Conservation (phyloP, 2,329 filamentous ascomycete species). For the Sporothrix euskadiensis region DNA sequence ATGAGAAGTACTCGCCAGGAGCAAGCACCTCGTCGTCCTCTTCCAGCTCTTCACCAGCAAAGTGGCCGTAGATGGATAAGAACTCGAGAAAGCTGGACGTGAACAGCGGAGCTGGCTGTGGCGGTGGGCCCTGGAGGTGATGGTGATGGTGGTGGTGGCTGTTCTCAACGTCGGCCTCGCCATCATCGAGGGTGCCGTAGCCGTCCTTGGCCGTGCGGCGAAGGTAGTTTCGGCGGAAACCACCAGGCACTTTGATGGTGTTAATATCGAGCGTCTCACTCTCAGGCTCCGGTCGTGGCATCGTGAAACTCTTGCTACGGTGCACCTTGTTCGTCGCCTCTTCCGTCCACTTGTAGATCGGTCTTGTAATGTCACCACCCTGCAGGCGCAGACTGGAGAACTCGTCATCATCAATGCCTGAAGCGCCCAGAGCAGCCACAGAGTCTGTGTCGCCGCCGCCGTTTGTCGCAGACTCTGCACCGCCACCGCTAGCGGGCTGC, state of each 20-base stretch:
- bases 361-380: slow-evolving; percentile 89
- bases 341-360: slow-evolving; percentile 96
- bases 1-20: slow-evolving; percentile 89
- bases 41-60: slow-evolving; percentile 93
- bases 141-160: slow-evolving; percentile 8
- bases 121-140: slow-evolving; percentile 27
- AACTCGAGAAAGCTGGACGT: slow-evolving; percentile 97
- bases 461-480: slow-evolving; percentile 39
- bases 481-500: slow-evolving; percentile 45
- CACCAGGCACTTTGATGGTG: slow-evolving; percentile 88
- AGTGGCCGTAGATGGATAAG: slow-evolving; percentile 91
- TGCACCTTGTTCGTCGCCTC: slow-evolving; percentile 72
- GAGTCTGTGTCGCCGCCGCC: slow-evolving; percentile 30
- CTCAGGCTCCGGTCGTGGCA: slow-evolving; percentile 75
- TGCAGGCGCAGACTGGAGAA: slow-evolving; percentile 93
- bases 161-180: slow-evolving; percentile 41
- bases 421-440: slow-evolving; percentile 34
- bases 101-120: slow-evolving; percentile 63
- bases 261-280: slow-evolving; percentile 81
- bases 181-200: slow-evolving; percentile 38
- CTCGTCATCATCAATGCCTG: slow-evolving; percentile 63
- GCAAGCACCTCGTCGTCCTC: slow-evolving; percentile 90
- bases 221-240: slow-evolving; percentile 88
- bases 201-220: slow-evolving; percentile 66
- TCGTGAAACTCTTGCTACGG: slow-evolving; percentile 85